Percentiles rank a stretch among this genome's conserved stretches.
Evolutionary conservation across 208 protist genomes (phyloP).

Genomic region (Crithidia expoeki): DNA sequence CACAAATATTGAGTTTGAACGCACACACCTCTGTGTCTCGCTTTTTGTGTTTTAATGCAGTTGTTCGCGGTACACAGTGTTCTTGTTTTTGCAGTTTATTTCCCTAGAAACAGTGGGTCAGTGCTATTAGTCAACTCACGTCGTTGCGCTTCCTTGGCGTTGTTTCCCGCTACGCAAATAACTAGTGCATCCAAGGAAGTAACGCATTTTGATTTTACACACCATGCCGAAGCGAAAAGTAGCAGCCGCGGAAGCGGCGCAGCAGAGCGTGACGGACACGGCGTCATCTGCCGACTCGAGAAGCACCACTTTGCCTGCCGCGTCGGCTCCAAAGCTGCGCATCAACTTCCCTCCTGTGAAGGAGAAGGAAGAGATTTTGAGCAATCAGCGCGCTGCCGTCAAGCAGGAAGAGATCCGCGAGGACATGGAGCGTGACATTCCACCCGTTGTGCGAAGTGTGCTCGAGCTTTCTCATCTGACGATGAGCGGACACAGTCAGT

Average conservation of each 20-base stretch:
- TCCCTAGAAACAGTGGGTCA: no score
- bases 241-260: background rate
- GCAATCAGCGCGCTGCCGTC: conserved; percentile 48
- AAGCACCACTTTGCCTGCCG: background rate
- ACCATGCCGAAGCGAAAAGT: background rate
- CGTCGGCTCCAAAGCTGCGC: conserved; percentile 34
- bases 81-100: no score
- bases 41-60: no score
- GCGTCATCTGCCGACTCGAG: background rate
- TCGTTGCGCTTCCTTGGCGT: no score
- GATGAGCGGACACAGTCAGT: conserved; percentile 83
- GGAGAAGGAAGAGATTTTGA: conserved; percentile 46
- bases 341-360: conserved; percentile 82
- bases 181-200: no score
- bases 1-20: no score
- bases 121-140: no score
- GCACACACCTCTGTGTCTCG: no score
- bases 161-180: no score
- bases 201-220: background rate
- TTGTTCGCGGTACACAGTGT: no score
- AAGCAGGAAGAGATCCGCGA: conserved; percentile 60
- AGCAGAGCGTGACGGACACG: background rate
- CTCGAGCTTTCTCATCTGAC: conserved; percentile 78
- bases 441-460: conserved; percentile 82
- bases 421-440: conserved; percentile 67